Conservation (phyloP, 495 filamentous ascomycete genomes). For the Poronia punctata region DNA sequence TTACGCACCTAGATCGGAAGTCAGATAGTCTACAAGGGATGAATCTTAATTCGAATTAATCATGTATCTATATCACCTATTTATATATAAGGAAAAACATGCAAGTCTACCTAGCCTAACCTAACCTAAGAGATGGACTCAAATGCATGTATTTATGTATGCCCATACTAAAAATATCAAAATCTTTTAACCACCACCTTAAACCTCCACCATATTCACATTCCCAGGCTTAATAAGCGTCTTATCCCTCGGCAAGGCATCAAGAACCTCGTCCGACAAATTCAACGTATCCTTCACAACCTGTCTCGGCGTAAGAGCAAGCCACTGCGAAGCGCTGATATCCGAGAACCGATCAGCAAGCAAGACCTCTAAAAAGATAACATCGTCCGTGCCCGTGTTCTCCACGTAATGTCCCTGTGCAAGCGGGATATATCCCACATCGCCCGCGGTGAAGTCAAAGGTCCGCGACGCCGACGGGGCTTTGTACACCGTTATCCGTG, state of each 20-base stretch:
- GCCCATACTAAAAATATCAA: no score
- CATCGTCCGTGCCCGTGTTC: constrained; percentile 61
- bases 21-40: no score
- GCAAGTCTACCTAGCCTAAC: neutral
- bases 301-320: constrained; percentile 56
- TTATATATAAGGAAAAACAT: neutral
- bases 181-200: neutral
- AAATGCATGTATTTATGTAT: neutral
- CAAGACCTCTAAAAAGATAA: constrained; percentile 65
- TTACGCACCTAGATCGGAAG: no score
- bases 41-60: no score
- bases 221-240: constrained; percentile 49
- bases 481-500: constrained; percentile 58
- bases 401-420: constrained; percentile 65
- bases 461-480: constrained; percentile 53
- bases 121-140: neutral
- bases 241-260: constrained; percentile 53
- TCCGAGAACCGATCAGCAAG: constrained; percentile 59
- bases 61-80: no score
- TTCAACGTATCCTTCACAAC: constrained; percentile 59
- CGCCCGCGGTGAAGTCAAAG: constrained; percentile 70
- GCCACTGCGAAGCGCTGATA: constrained; percentile 57
- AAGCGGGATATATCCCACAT: constrained; percentile 63
- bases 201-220: constrained; percentile 27
- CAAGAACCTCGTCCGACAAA: constrained; percentile 47